A percentile compares a stretch with the other conserved stretches of the same genome.
Conservation (phyloP, 139 green algal species). For the Chlorella sp. region DNA sequence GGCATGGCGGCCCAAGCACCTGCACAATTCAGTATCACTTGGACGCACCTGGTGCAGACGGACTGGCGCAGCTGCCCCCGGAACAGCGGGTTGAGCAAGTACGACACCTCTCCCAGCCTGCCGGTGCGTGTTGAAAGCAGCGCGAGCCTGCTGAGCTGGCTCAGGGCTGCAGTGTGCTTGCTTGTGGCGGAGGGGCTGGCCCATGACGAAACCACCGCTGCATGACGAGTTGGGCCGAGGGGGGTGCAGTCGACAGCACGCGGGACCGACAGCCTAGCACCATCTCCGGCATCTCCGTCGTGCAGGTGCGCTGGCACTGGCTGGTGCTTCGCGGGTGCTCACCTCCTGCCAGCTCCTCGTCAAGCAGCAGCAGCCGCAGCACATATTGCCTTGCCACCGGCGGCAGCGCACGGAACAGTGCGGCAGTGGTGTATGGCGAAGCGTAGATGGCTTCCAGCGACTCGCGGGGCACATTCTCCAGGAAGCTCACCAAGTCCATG, state of each 20-base stretch:
- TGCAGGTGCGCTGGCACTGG: no score
- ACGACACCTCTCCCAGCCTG: background rate
- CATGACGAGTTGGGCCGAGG: background rate
- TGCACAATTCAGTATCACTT: no score
- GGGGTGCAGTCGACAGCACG: no score
- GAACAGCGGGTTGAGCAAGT: conserved; percentile 45
- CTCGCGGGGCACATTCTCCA: conserved; percentile 40
- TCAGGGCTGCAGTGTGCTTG: conserved; percentile 45
- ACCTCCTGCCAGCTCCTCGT: conserved; percentile 38
- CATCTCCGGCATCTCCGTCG: no score
- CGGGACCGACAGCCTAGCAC: background rate
- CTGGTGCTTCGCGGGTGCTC: background rate
- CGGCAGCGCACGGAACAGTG: conserved; percentile 73
- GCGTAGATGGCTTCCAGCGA: conserved; percentile 58
- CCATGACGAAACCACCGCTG: conserved; percentile 43
- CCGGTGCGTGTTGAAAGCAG: conserved; percentile 13
- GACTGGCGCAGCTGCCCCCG: conserved; percentile 42
- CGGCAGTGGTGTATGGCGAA: conserved; percentile 67
- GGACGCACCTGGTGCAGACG: conserved; percentile 34
- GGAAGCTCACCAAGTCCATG: conserved; percentile 59
- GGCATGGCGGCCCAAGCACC: no score
- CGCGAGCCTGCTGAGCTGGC: conserved; percentile 30
- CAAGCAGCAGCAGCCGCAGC: conserved; percentile 63
- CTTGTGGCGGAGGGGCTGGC: background rate
- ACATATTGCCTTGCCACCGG: conserved; percentile 72